Evolutionary conservation across 352 stramenopile species (phyloP).

Genomic region (Pythium dissotocum): DNA sequence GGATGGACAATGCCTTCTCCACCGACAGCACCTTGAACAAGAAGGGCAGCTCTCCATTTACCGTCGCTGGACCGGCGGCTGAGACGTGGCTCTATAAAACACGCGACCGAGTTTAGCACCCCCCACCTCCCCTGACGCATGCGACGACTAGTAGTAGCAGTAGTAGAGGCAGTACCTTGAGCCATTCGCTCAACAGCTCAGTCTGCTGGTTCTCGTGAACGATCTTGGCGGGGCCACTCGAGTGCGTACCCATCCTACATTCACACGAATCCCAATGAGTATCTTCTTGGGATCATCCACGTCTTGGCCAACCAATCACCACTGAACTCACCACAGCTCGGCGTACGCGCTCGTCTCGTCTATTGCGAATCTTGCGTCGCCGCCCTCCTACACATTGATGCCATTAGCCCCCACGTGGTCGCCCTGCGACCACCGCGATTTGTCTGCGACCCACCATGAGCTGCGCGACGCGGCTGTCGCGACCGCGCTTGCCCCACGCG

Average conservation of each 20-base stretch:
- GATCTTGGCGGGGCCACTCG: constrained; percentile 89
- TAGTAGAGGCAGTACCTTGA: constrained; percentile 41
- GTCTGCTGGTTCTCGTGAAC: constrained; percentile 41
- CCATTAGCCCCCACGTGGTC: not conserved
- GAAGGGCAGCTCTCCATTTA: constrained; percentile 91
- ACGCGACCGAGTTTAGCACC: constrained; percentile 18
- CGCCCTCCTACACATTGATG: constrained; percentile 37
- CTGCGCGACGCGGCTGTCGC: constrained; percentile 81
- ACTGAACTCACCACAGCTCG: constrained; percentile 78
- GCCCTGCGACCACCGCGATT: not conserved
- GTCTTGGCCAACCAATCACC: not conserved
- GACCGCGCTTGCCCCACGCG: constrained; percentile 89
- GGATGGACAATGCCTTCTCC: constrained; percentile 97
- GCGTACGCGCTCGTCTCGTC: constrained; percentile 65
- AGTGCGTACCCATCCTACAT: constrained; percentile 93
- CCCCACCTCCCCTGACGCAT: too few species aligned
- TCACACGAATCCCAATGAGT: not conserved
- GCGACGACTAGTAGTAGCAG: not conserved
- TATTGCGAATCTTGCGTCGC: constrained; percentile 47
- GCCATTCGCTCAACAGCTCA: constrained; percentile 70
- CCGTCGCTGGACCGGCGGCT: constrained; percentile 35
- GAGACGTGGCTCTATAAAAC: constrained; percentile 35
- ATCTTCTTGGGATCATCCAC: not conserved
- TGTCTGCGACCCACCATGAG: constrained; percentile 59
- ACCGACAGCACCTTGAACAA: constrained; percentile 99